Evolutionary conservation across 2,329 filamentous ascomycete genomes (phyloP).

Genomic region (Volutella citrinella): DNA sequence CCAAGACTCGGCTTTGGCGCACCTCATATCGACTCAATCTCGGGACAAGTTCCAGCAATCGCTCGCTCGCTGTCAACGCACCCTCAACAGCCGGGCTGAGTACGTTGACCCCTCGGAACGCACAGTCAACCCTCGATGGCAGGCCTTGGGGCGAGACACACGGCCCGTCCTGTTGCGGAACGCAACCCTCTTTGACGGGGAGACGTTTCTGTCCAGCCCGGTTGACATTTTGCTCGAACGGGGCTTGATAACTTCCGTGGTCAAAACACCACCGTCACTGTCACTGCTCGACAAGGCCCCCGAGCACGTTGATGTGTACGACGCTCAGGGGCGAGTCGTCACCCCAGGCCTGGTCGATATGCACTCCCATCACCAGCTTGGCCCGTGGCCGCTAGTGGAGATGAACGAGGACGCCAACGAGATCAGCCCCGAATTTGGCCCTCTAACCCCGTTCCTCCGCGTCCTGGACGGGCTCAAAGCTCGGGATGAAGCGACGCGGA

Average conservation of each 20-base stretch:
- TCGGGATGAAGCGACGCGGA: slow-evolving; percentile 1
- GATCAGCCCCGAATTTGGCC: slow-evolving; percentile 1
- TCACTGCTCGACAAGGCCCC: background rate
- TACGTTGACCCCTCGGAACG: too few relatives aligned
- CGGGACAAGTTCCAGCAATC: too few relatives aligned
- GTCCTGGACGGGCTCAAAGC: slow-evolving; percentile 5
- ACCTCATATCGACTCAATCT: too few relatives aligned
- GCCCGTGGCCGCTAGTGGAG: slow-evolving; percentile 1
- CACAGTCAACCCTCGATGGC: slow-evolving; percentile 5
- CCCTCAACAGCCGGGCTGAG: too few relatives aligned
- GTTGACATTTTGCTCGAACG: slow-evolving; percentile 2
- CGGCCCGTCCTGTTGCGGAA: background rate
- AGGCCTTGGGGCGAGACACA: background rate
- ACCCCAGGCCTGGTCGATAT: slow-evolving; percentile 6
- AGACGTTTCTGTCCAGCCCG: background rate
- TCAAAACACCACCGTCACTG: background rate
- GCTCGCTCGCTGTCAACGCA: too few relatives aligned
- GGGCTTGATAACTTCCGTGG: background rate
- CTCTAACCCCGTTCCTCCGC: slow-evolving; percentile 1
- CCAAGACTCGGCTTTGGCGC: too few relatives aligned
- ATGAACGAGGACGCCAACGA: slow-evolving; percentile 2
- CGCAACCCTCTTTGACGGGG: slow-evolving; percentile 3
- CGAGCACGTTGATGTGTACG: background rate
- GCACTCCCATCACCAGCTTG: slow-evolving; percentile 3
- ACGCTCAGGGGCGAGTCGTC: background rate